These are phyloP conservation scores for Erodium moschatum DNA, from an alignment of 441 rosid genomes.

Conservation along the genomic window DNA sequence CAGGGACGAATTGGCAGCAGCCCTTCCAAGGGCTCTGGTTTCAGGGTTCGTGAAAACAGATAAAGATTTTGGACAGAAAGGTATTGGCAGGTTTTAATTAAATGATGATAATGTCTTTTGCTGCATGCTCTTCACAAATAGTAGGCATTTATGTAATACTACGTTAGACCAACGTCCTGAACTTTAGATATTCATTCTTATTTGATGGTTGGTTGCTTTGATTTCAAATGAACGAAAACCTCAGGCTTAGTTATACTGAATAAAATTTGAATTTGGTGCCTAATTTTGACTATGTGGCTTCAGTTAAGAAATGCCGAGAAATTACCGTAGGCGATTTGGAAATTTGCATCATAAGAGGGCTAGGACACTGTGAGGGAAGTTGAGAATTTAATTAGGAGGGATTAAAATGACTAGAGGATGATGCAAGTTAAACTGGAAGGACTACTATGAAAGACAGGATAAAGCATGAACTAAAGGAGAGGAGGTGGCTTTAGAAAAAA, in stretches of 20 bases:
- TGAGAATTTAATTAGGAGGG: neutral
- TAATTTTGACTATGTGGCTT: slow-evolving; percentile 1
- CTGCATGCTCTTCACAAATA: neutral
- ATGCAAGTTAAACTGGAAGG: neutral
- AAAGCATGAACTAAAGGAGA: neutral
- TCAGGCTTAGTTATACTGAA: neutral
- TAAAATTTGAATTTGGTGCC: neutral
- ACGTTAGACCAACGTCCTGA: neutral
- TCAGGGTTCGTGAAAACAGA: slow-evolving; percentile 98
- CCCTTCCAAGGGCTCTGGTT: slow-evolving; percentile 92
- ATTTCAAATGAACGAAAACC: neutral
- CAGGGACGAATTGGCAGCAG: slow-evolving; percentile 85
- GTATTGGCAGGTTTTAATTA: slow-evolving; percentile 28
- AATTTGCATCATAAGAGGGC: neutral
- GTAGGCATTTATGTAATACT: neutral
- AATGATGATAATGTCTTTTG: neutral
- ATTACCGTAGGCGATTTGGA: neutral
- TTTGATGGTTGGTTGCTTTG: neutral
- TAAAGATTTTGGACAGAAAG: slow-evolving; percentile 82
- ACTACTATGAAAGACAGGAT: too few species aligned
- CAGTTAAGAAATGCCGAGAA: neutral
- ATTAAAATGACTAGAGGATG: neutral
- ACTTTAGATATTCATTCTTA: neutral
- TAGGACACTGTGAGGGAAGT: neutral
- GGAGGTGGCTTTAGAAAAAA: neutral